A percentile compares a stretch with the other conserved stretches of the same genome.
phyloP scores from a whole-genome alignment of 768 basidiomycete genomes.

The Termitomyces sp. region DNA sequence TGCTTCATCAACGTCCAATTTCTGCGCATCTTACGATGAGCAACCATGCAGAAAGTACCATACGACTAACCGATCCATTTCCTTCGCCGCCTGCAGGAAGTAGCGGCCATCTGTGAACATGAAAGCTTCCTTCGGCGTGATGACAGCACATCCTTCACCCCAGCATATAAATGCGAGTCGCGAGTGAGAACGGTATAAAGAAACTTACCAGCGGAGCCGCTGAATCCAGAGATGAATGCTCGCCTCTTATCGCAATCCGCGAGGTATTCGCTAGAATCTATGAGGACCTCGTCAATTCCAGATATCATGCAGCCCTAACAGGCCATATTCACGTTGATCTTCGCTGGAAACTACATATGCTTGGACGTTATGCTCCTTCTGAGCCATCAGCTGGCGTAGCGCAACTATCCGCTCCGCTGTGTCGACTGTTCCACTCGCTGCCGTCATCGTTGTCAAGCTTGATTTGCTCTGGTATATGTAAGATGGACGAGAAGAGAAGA shows the following conservation, averaged over 20 bases:
- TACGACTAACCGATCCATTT: constrained; percentile 70
- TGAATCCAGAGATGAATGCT: constrained; percentile 90
- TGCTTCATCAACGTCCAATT: constrained; percentile 96
- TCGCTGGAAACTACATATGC: constrained; percentile 87
- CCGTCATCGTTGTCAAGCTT: constrained; percentile 29
- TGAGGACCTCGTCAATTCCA: neutral
- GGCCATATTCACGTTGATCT: constrained; percentile 73
- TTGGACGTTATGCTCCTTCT: constrained; percentile 45
- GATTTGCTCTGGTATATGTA: neutral
- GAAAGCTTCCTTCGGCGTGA: constrained; percentile 67
- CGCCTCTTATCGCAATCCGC: constrained; percentile 82
- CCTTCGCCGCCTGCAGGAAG: constrained; percentile 87
- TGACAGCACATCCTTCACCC: constrained; percentile 64
- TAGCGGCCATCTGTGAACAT: constrained; percentile 97
- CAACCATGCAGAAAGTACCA: neutral
- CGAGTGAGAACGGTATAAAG: neutral
- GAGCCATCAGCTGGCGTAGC: constrained; percentile 70
- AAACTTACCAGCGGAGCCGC: constrained; percentile 80
- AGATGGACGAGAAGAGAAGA: constrained; percentile 5
- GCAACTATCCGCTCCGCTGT: constrained; percentile 60
- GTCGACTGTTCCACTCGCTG: constrained; percentile 46
- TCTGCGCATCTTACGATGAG: constrained; percentile 28
- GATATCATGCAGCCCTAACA: neutral
- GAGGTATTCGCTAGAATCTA: constrained; percentile 88
- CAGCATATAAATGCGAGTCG: neutral